These are phyloP conservation scores for Rubia peregrina DNA, from an alignment of 305 asterid species.

Conservation along the genomic window DNA sequence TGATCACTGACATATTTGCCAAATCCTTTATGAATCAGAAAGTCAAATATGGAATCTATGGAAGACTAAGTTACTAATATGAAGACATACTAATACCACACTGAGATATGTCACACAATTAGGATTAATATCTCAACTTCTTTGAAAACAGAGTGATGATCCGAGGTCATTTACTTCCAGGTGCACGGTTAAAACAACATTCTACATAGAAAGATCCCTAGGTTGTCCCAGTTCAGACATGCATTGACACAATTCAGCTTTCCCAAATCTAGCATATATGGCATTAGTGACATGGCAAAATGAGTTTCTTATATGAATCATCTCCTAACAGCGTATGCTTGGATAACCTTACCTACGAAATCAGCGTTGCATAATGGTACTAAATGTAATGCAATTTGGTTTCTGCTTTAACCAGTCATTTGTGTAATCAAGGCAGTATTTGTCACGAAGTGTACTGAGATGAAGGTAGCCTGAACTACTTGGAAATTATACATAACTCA, in stretches of 20 bases:
- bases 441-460: slow-evolving; percentile 25
- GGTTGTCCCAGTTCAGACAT: slow-evolving; percentile 40
- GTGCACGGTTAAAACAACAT: slow-evolving; percentile 43
- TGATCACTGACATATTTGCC: slow-evolving; percentile 31
- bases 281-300: slow-evolving; percentile 50
- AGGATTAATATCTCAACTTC: slow-evolving; percentile 23
- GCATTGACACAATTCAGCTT: slow-evolving; percentile 23
- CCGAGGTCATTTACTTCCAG: slow-evolving; percentile 21
- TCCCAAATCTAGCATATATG: slow-evolving; percentile 44
- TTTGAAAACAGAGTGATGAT: slow-evolving; percentile 39
- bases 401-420: slow-evolving; percentile 36
- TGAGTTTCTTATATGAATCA: slow-evolving; percentile 33
- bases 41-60: slow-evolving; percentile 34
- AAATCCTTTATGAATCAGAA: slow-evolving; percentile 33
- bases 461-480: slow-evolving; percentile 51
- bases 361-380: slow-evolving; percentile 35
- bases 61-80: slow-evolving; percentile 29
- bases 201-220: slow-evolving; percentile 49
- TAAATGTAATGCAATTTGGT: slow-evolving; percentile 44
- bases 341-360: slow-evolving; percentile 42
- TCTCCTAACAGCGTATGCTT: slow-evolving; percentile 35
- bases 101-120: slow-evolving; percentile 39
- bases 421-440: slow-evolving; percentile 26
- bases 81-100: slow-evolving; percentile 43
- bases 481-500: too few species aligned